Conservation (phyloP, 768 basidiomycete species). For the Kwoniella bestiolae region DNA sequence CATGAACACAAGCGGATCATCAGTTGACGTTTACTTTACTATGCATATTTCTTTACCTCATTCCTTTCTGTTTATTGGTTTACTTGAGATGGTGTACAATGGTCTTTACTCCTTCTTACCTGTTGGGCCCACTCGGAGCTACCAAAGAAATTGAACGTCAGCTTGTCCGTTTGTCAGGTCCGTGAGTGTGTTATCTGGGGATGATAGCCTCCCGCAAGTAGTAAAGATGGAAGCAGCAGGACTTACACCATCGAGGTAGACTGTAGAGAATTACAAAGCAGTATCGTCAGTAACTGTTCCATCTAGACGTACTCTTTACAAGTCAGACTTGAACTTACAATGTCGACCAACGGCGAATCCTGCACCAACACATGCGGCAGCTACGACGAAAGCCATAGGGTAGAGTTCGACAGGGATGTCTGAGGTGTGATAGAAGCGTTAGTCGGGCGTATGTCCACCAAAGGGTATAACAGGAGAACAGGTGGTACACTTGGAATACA, state of each 20-base stretch:
- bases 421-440: slow-evolving; percentile 1
- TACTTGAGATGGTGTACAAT: too few species aligned
- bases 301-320: background rate
- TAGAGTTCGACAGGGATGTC: slow-evolving; percentile 57
- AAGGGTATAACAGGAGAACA: background rate
- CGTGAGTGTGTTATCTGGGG: too few species aligned
- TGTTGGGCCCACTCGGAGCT: slow-evolving; percentile 43
- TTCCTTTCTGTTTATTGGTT: too few species aligned
- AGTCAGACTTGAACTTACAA: slow-evolving; percentile 26
- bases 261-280: slow-evolving; percentile 11
- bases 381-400: slow-evolving; percentile 55
- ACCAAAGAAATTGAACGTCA: slow-evolving; percentile 3
- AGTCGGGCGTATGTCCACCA: background rate
- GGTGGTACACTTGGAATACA: too few species aligned
- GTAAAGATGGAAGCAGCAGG: too few species aligned
- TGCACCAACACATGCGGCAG: slow-evolving; percentile 51
- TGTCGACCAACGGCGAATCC: slow-evolving; percentile 44
- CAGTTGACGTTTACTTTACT: background rate
- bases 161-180: background rate
- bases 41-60: slow-evolving; percentile 3
- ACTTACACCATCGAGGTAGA: slow-evolving; percentile 54
- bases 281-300: background rate
- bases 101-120: slow-evolving; percentile 24
- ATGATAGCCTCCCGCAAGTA: too few species aligned
- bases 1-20: too few species aligned